phyloP scores from a whole-genome alignment of 306 rosid species.

The Carpinus fangiana region DNA sequence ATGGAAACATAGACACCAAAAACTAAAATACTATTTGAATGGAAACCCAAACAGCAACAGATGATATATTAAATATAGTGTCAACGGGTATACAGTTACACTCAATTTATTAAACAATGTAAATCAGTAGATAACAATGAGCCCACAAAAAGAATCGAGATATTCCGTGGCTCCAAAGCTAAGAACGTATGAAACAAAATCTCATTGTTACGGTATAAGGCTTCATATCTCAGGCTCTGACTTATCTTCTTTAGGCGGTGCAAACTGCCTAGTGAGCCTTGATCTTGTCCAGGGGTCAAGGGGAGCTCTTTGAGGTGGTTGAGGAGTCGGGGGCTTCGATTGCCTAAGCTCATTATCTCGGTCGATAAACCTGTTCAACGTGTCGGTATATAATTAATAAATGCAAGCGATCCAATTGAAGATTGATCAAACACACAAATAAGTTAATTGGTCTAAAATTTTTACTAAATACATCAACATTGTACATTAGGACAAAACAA shows the following conservation, averaged over 20 bases:
- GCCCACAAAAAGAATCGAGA: background rate
- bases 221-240: constrained; percentile 50
- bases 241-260: constrained; percentile 74
- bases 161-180: constrained; percentile 2
- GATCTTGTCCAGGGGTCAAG: constrained; percentile 90
- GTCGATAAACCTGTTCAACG: constrained; percentile 69
- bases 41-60: too few species aligned
- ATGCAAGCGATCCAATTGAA: background rate
- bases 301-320: constrained; percentile 71
- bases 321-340: constrained; percentile 81
- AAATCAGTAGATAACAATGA: background rate
- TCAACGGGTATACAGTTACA: background rate
- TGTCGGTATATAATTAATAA: background rate
- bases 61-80: too few species aligned
- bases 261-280: constrained; percentile 67
- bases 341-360: constrained; percentile 83
- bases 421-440: background rate
- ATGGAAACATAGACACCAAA: too few species aligned
- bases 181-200: background rate
- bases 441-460: background rate
- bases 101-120: background rate
- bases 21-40: too few species aligned
- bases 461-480: background rate
- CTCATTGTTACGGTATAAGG: background rate
- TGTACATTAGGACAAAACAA: background rate